Percentiles rank a stretch among this genome's conserved stretches.
phyloP scores from a whole-genome alignment of 2,329 filamentous ascomycete genomes.

The Lachnellula willkommii region DNA sequence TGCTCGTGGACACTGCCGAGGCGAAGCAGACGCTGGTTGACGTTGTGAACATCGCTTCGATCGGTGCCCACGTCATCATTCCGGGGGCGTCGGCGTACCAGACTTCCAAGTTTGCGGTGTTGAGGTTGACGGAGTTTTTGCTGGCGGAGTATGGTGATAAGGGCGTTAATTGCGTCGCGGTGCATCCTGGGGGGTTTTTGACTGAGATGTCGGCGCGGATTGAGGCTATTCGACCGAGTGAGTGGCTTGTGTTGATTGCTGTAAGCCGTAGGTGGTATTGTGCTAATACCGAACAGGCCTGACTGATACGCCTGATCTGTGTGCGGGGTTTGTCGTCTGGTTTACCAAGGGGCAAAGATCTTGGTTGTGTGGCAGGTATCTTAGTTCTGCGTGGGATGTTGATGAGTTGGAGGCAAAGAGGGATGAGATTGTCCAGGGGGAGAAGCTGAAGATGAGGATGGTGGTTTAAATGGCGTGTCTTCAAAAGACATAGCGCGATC shows the following conservation, averaged over 20 bases:
- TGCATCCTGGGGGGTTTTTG: constrained; percentile 42
- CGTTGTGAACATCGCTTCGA: constrained; percentile 37
- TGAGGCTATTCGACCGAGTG: constrained; percentile 15
- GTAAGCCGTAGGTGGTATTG: neutral
- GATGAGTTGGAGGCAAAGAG: constrained; percentile 30
- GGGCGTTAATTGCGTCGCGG: constrained; percentile 35
- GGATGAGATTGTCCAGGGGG: constrained; percentile 16
- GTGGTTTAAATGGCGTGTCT: neutral
- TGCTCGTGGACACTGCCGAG: constrained; percentile 34
- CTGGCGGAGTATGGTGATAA: constrained; percentile 37
- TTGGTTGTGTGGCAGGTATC: constrained; percentile 31
- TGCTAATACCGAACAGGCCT: neutral
- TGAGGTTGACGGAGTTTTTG: constrained; percentile 42
- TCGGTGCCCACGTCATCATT: constrained; percentile 33
- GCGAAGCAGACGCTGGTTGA: constrained; percentile 27
- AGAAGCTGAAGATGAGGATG: constrained; percentile 2
- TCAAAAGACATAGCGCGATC: neutral
- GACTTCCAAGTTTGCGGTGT: constrained; percentile 39
- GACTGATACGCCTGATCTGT: constrained; percentile 8
- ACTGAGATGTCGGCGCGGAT: constrained; percentile 40
- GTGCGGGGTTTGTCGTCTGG: constrained; percentile 11
- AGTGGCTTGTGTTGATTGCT: neutral
- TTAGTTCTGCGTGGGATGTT: constrained; percentile 39
- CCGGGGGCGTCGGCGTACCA: constrained; percentile 41
- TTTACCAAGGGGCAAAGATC: constrained; percentile 6